phyloP scores from a whole-genome alignment of 2,329 filamentous ascomycete species.

The Lachnellula subtilissima region DNA sequence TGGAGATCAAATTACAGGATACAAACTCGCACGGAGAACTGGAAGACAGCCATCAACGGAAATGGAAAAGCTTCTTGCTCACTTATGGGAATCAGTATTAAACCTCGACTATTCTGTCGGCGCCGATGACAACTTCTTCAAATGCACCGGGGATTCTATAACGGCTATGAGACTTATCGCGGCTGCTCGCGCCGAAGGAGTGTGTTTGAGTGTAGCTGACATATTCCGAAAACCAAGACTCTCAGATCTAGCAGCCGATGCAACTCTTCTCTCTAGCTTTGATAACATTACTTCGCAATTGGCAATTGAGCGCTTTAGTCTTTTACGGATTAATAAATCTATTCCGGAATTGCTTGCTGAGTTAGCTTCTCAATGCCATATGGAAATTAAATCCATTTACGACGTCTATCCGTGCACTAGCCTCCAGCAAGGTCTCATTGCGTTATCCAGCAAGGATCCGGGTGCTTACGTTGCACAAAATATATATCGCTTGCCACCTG shows the following conservation, averaged over 20 bases:
- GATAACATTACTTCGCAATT: conserved; percentile 18
- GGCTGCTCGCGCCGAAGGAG: conserved; percentile 15
- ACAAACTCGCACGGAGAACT: neutral
- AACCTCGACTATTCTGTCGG: conserved; percentile 11
- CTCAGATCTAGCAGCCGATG: conserved; percentile 35
- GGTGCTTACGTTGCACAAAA: conserved; percentile 34
- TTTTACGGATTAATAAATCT: conserved; percentile 8
- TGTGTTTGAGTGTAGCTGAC: conserved; percentile 36
- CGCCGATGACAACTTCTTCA: conserved; percentile 38
- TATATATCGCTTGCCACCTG: conserved; percentile 14
- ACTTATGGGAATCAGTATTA: conserved; percentile 8
- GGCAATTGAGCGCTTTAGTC: conserved; percentile 12
- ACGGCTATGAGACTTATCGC: conserved; percentile 39
- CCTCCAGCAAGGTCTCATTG: conserved; percentile 36
- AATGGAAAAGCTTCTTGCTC: conserved; percentile 5
- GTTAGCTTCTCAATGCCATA: neutral
- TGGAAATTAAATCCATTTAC: conserved; percentile 18
- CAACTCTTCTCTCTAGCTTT: conserved; percentile 15
- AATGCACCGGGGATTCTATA: conserved; percentile 43
- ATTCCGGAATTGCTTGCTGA: neutral
- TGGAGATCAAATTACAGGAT: neutral
- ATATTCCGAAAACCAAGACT: conserved; percentile 39
- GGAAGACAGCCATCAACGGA: conserved; percentile 1
- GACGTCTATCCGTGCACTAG: conserved; percentile 37
- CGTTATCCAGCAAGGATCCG: conserved; percentile 28